phyloP scores from a whole-genome alignment of 768 basidiomycete species.

The Mrakia blollopis region DNA sequence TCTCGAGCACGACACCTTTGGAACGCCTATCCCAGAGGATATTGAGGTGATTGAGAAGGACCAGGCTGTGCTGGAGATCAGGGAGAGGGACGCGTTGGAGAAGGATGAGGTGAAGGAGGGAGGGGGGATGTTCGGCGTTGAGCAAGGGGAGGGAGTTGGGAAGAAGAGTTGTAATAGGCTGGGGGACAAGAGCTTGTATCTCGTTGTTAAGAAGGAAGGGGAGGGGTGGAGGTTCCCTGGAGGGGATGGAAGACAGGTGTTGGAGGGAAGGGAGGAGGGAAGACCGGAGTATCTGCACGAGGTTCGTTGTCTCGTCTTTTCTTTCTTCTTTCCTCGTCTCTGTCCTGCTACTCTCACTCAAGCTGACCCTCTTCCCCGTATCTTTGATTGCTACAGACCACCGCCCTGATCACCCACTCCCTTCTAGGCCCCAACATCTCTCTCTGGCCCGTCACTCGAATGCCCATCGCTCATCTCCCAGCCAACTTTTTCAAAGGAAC shows the following conservation, averaged over 20 bases:
- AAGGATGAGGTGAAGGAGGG: conserved; percentile 53
- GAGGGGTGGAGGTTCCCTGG: conserved; percentile 77
- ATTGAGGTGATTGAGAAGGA: conserved; percentile 36
- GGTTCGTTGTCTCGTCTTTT: conserved; percentile 13
- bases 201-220: conserved; percentile 60
- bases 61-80: conserved; percentile 46
- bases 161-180: conserved; percentile 64
- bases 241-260: conserved; percentile 45
- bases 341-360: too few species aligned
- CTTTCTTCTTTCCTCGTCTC: not conserved
- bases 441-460: conserved; percentile 31
- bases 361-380: not conserved
- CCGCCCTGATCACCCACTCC: conserved; percentile 9
- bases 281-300: conserved; percentile 36
- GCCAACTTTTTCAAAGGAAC: not conserved
- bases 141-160: conserved; percentile 38
- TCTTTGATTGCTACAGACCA: not conserved
- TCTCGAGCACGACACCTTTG: conserved; percentile 70
- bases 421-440: conserved; percentile 32
- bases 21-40: conserved; percentile 46
- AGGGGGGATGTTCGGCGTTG: conserved; percentile 42
- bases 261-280: conserved; percentile 33
- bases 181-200: conserved; percentile 80
- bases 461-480: conserved; percentile 26
- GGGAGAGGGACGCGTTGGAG: conserved; percentile 42